Base-by-base conservation (phyloP, 2,329 filamentous ascomycete species). In the Aspergillus flavus region DNA sequence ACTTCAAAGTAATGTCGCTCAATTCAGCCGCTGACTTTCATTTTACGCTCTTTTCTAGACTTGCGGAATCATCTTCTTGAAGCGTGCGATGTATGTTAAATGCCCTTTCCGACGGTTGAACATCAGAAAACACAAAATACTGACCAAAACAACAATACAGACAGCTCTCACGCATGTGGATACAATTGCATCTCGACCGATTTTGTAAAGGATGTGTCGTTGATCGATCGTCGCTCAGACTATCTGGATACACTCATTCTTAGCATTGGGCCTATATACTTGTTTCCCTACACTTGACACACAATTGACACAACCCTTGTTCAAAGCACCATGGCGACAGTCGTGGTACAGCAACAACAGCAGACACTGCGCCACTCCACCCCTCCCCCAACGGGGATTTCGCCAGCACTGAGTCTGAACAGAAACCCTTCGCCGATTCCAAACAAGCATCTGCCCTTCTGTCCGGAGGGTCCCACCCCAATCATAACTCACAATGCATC, bases 371-470 rank as follows among this genome's bases (percentile, higher is more conserved):
- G 77, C 60, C 79, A 81, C 64, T 76, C 86, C 52, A 83, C 85
- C 39, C 79, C 82, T 63, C 82, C 81, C 36, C 79, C 83, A 4
- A 78, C 81, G 10, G 66, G 69, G 6, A 71, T 82, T 14, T 71
- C 80, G 41, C 80, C 86, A 39, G 80, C 85, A 39, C 78, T 89
- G 63, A 85, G 81, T 45, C 80, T 90, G 67, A 89, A 88, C 73
- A 79, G 84, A 70, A 84, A 83, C 54, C 83, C 85, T 7, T 86
- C 87, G 21, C 81, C 91, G 7, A 83, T 95, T 28, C 92, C 93
- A 11, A 97, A 96, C 80, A 96, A 95, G 78, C 93, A 97, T 78
- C 84, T 97, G 28, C 93, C 94, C n/a, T 82, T 90, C 70, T 97
- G 93, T 79, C 91, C 93, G n/a, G 87, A 93, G 1, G 93, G 93